These are phyloP conservation scores for Quambalaria eucalypti DNA, from an alignment of 1,284 basidiomycete species.

Conservation along the genomic window DNA sequence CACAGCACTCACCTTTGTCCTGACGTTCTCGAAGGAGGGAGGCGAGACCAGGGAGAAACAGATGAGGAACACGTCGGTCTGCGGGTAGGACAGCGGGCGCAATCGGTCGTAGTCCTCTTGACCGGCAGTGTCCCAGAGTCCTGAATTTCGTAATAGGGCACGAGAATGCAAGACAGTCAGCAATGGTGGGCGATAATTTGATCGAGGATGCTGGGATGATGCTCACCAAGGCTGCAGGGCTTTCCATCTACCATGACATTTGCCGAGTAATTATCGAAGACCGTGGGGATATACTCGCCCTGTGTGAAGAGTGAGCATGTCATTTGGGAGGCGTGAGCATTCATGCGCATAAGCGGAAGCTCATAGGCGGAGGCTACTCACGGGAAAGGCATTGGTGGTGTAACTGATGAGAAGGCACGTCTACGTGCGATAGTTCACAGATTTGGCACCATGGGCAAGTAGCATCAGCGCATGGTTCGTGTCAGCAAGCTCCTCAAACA, in stretches of 20 bases:
- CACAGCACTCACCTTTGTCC: constrained; percentile 65
- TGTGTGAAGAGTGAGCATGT: constrained; percentile 3
- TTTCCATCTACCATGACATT: constrained; percentile 97
- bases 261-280: constrained; percentile 84
- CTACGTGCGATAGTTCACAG: not conserved
- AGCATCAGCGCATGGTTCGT: too few species aligned
- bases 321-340: too few species aligned
- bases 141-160: too few species aligned
- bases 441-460: too few species aligned
- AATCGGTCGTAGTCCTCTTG: constrained; percentile 72
- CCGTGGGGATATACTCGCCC: constrained; percentile 51
- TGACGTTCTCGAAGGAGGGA: constrained; percentile 94
- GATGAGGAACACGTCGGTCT: constrained; percentile 98
- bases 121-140: constrained; percentile 41
- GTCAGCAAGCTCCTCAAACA: too few species aligned
- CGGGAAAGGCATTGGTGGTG: constrained; percentile 46
- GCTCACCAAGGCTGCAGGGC: constrained; percentile 90
- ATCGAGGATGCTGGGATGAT: constrained; percentile 56
- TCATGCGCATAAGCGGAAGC: too few species aligned
- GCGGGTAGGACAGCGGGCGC: constrained; percentile 93
- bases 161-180: not conserved
- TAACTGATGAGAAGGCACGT: constrained; percentile 46
- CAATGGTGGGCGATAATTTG: not conserved
- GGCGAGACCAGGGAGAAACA: constrained; percentile 97
- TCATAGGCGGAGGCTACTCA: constrained; percentile 18